Percentiles rank a stretch among this genome's conserved stretches.
These are phyloP conservation scores for Apostasia shenzhenica DNA, from an alignment of 106 monocot species.

Conservation along the genomic window DNA sequence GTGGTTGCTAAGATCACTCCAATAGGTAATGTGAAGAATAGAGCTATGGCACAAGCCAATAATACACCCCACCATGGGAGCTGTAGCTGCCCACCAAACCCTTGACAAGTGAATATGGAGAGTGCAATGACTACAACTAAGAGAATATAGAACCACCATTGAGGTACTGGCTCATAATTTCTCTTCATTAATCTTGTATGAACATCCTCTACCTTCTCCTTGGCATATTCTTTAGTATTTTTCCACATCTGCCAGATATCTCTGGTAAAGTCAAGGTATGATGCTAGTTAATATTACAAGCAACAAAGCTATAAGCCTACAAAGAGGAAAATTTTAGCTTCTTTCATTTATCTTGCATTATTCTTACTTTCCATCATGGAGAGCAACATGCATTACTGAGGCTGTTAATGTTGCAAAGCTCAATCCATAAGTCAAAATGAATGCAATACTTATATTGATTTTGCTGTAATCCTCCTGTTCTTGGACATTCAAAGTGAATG, in stretches of 20 bases:
- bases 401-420: constrained; percentile 59
- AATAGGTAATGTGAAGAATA: not conserved
- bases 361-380: constrained; percentile 60
- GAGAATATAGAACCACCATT: not conserved
- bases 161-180: not conserved
- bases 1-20: not conserved
- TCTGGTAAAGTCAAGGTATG: not conserved
- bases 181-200: not conserved
- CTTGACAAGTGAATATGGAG: not conserved
- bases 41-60: not conserved
- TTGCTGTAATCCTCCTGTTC: constrained; percentile 28
- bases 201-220: not conserved
- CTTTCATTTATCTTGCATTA: too few species aligned
- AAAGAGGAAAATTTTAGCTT: not conserved
- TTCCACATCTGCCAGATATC: constrained; percentile 11
- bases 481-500: constrained; percentile 22
- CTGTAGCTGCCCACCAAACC: not conserved
- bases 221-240: constrained; percentile 4
- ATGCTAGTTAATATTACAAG: too few species aligned
- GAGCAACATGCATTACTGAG: constrained; percentile 50
- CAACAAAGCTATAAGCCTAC: not conserved
- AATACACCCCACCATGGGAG: not conserved
- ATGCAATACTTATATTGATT: constrained; percentile 54
- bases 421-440: constrained; percentile 37
- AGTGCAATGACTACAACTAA: not conserved